Evolutionary conservation across 2,329 filamentous ascomycete genomes (phyloP).

Genomic region (Immersiporthe knoxdaviesiana): DNA sequence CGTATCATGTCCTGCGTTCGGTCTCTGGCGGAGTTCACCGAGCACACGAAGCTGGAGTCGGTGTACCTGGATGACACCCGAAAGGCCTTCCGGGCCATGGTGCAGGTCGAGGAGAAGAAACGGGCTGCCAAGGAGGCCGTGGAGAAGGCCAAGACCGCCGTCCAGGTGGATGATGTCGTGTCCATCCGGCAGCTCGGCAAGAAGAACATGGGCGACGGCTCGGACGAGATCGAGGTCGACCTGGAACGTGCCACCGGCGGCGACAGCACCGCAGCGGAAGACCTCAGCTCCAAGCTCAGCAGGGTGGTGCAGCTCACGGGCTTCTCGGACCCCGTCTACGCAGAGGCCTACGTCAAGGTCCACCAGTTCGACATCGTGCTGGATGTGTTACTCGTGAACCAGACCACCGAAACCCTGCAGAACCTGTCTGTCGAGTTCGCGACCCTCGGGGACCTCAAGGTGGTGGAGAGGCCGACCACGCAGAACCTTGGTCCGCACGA

Average conservation of each 20-base stretch:
- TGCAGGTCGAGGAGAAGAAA: conserved; percentile 97
- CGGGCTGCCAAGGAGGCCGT: conserved; percentile 90
- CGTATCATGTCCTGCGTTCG: conserved; percentile 97
- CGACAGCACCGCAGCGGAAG: conserved; percentile 75
- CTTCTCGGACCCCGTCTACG: conserved; percentile 97
- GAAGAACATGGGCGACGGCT: conserved; percentile 81
- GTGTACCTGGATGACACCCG: conserved; percentile 94
- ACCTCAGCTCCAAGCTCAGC: conserved; percentile 90
- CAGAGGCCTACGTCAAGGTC: conserved; percentile 98
- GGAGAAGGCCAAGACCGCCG: conserved; percentile 89
- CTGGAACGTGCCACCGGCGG: conserved; percentile 93
- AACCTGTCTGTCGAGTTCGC: conserved; percentile 98
- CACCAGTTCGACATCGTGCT: conserved; percentile 98
- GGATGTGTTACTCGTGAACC: conserved; percentile 94
- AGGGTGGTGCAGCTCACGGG: conserved; percentile 96
- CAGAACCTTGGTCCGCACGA: conserved; percentile 95
- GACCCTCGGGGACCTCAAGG: conserved; percentile 96
- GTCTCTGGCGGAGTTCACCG: conserved; percentile 84
- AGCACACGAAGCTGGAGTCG: conserved; percentile 87
- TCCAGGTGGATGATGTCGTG: conserved; percentile 95
- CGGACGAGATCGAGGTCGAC: conserved; percentile 86
- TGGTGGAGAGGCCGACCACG: conserved; percentile 93
- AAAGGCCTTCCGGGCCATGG: conserved; percentile 96
- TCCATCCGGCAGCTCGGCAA: conserved; percentile 90
- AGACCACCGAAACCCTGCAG: conserved; percentile 93